Base-by-base conservation (phyloP, 352 stramenopile species). In the Phytophthora cajani region DNA sequence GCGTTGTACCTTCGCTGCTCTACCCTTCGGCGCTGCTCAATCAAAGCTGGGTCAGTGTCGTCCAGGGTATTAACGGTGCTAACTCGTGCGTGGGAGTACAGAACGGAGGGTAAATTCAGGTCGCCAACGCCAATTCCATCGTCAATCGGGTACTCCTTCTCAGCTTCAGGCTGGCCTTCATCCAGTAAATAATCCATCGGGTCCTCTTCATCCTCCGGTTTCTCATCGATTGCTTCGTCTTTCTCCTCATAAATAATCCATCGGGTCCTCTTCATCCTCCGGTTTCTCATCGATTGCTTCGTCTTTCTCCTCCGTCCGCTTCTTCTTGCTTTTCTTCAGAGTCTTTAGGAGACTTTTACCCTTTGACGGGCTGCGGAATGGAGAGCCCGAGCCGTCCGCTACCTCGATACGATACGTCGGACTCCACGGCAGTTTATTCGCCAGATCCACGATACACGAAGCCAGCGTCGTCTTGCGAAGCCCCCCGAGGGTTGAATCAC, bases 341-440 rank as follows among this genome's bases (percentile, higher is more conserved):
- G 4, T 10, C 66, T 23, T 27, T 7, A 27, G 11, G 11, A 59
- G 32, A 23, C n/a, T 60, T 54, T 61, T 64, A 1, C 46, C 32
- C n/a, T 64, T 68, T 7, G 63, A 73, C 8, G 84, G 82, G 42
- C 82, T 88, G 30, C 80, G 64, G 49, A 94, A 94, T 59, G 57
- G 27, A 64, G 80, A 52, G 56, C 73, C 16, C 11, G 59, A 59
- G 7, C 47, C 60, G 25, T 67, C 65, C 9, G 61, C 65, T 10
- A 52, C 53, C 27, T 74, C 58, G 1, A 63, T 16, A 5, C 78
- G 73, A 59, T 87, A 93, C 2, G 82, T 80, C 0, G 72, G 40
- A 58, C 82, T 93, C 87, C 87, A 94, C 1, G 87, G 87, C 32
- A 94, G 50, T 64, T 94, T 94, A 5, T 42, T 74, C 9, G 72